Percentiles rank a stretch among this genome's conserved stretches.
Evolutionary conservation across 2,329 filamentous ascomycete species (phyloP).

Genomic region (Fusarium dlaminii): DNA sequence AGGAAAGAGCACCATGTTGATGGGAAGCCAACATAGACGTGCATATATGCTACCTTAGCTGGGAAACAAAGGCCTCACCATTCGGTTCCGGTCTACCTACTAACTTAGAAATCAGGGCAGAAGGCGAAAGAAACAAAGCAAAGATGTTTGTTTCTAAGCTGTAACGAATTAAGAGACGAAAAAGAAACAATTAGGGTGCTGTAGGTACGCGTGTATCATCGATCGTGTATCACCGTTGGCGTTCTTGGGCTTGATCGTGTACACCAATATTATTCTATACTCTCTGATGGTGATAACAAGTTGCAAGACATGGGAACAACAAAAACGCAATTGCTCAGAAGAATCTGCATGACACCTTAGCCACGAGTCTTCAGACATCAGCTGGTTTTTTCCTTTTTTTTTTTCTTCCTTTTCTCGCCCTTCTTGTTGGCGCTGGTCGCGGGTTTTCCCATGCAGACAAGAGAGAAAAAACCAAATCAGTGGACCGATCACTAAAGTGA

Average conservation of each 20-base stretch:
- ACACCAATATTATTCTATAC: neutral
- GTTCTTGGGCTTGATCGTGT: neutral
- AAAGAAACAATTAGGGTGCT: slow-evolving; percentile 10
- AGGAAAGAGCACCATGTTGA: slow-evolving; percentile 7
- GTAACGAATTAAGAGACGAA: slow-evolving; percentile 12
- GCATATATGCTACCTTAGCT: neutral
- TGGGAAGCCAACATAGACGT: slow-evolving; percentile 17
- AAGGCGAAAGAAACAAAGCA: slow-evolving; percentile 16
- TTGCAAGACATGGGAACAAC: neutral
- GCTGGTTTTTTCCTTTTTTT: slow-evolving; percentile 10
- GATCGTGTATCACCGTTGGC: neutral
- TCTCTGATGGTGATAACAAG: neutral
- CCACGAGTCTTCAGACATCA: slow-evolving; percentile 26
- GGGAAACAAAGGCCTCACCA: slow-evolving; percentile 35
- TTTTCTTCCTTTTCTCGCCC: neutral
- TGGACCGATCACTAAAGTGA: slow-evolving; percentile 19
- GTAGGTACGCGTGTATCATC: neutral
- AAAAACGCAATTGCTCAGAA: neutral
- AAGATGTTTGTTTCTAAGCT: neutral
- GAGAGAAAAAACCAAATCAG: slow-evolving; percentile 26
- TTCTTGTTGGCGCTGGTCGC: slow-evolving; percentile 25
- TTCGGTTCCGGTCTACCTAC: neutral
- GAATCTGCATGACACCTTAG: slow-evolving; percentile 3
- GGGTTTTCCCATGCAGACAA: slow-evolving; percentile 6
- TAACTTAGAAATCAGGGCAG: slow-evolving; percentile 3